Evolutionary conservation across 2,329 filamentous ascomycete genomes (phyloP).

Genomic region (Fusarium verrucosum): DNA sequence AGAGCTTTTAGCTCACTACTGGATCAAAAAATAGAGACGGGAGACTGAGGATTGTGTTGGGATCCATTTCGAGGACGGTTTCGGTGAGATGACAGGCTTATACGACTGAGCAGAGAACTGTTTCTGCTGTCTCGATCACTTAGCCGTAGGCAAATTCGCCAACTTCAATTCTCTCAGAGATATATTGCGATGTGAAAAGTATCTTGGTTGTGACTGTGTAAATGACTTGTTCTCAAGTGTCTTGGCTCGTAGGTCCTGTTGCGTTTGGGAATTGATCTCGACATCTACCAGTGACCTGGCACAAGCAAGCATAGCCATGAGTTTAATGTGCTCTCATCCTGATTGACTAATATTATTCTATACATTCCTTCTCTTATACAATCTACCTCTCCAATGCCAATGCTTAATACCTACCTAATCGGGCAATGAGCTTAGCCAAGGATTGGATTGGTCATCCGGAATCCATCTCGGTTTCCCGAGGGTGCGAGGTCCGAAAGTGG

Average conservation of each 20-base stretch:
- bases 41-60: constrained; percentile 9
- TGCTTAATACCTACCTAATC: neutral
- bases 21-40: constrained; percentile 29
- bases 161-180: constrained; percentile 23
- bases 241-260: constrained; percentile 12
- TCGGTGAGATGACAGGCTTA: constrained; percentile 28
- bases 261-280: neutral
- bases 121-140: constrained; percentile 1
- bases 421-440: neutral
- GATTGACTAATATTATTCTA: too few species aligned
- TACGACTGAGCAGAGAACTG: constrained; percentile 10
- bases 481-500: constrained; percentile 13
- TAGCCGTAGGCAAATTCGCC: constrained; percentile 10
- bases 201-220: constrained; percentile 26
- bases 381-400: neutral
- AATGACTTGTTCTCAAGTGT: constrained; percentile 14
- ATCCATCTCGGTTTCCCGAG: constrained; percentile 8
- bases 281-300: neutral
- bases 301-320: constrained; percentile 16
- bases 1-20: constrained; percentile 26
- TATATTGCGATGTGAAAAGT: constrained; percentile 19
- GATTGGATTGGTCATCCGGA: constrained; percentile 1
- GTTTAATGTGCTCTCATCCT: constrained; percentile 1
- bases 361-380: neutral
- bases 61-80: constrained; percentile 9